These are phyloP conservation scores for Eucalyptus erythrocorys DNA, from an alignment of 345 rosid species.

Conservation along the genomic window DNA sequence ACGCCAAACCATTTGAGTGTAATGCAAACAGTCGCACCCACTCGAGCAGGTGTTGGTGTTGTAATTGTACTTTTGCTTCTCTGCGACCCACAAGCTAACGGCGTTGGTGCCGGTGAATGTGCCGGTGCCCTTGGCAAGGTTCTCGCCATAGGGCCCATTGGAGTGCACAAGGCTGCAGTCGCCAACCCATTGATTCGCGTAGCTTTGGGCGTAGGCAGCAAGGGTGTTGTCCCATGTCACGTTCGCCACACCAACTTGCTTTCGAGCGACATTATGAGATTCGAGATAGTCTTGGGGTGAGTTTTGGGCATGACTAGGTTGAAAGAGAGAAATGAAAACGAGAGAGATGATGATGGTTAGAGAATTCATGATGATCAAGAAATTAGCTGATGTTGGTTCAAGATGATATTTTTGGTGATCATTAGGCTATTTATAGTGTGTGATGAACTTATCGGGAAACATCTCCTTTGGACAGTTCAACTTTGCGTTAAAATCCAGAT, in stretches of 20 bases:
- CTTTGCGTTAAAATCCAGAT: neutral
- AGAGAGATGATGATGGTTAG: neutral
- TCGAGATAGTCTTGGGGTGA: slow-evolving; percentile 3
- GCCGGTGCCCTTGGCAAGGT: slow-evolving; percentile 6
- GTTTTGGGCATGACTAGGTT: neutral
- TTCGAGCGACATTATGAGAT: slow-evolving; percentile 7
- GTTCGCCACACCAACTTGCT: neutral
- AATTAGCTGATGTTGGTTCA: neutral
- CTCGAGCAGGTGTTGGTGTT: neutral
- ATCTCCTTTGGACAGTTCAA: neutral
- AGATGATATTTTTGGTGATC: neutral
- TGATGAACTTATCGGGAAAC: neutral
- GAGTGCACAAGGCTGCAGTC: slow-evolving; percentile 16
- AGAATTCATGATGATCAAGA: neutral
- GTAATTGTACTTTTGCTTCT: slow-evolving; percentile 10
- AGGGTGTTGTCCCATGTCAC: slow-evolving; percentile 6
- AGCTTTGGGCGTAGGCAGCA: slow-evolving; percentile 2
- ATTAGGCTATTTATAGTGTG: no score
- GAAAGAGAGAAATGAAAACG: neutral
- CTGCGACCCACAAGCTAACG: slow-evolving; percentile 14
- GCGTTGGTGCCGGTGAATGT: neutral
- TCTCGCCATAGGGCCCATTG: slow-evolving; percentile 19
- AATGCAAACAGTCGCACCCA: no score
- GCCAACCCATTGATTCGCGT: neutral
- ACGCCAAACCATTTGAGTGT: slow-evolving; percentile 22